These are phyloP conservation scores for Fusarium mangiferae DNA, from an alignment of 2,329 filamentous ascomycete genomes.

Conservation along the genomic window DNA sequence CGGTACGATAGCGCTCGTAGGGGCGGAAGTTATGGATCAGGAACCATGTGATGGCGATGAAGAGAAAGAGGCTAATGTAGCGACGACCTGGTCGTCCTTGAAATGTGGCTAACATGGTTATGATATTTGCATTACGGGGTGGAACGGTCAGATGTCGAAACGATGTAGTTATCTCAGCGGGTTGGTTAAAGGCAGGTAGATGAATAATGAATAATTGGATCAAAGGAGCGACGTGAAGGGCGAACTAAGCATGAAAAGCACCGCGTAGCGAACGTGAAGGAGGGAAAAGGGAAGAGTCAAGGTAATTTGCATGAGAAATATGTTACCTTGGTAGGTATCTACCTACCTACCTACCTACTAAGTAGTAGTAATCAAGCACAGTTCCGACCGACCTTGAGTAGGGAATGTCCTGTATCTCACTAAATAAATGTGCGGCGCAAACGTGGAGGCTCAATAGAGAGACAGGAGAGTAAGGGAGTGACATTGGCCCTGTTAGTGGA, in stretches of 20 bases:
- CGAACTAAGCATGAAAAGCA: conserved; percentile 3
- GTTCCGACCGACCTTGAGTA: not conserved
- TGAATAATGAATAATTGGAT: not conserved
- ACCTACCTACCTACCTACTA: not conserved
- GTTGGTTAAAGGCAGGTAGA: not conserved
- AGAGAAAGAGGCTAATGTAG: conserved; percentile 45
- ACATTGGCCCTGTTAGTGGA: not conserved
- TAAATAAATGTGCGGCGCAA: conserved; percentile 10
- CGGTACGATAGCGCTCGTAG: conserved; percentile 30
- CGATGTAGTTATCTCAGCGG: conserved; percentile 3
- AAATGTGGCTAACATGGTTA: conserved; percentile 47
- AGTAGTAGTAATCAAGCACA: not conserved
- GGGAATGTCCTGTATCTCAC: not conserved
- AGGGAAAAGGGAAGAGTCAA: not conserved
- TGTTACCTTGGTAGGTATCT: not conserved
- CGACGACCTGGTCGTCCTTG: conserved; percentile 49
- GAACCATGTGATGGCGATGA: conserved; percentile 43
- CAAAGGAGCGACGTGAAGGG: conserved; percentile 17
- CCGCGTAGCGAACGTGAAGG: not conserved
- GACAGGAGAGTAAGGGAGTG: conserved; percentile 19
- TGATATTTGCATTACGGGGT: conserved; percentile 30
- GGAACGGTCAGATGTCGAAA: not conserved
- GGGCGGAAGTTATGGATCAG: conserved; percentile 44
- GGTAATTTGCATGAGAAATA: not conserved
- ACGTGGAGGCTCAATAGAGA: conserved; percentile 13